These are phyloP conservation scores for Tympanopsis confertula DNA, from an alignment of 2,329 filamentous ascomycete species.

Conservation along the genomic window DNA sequence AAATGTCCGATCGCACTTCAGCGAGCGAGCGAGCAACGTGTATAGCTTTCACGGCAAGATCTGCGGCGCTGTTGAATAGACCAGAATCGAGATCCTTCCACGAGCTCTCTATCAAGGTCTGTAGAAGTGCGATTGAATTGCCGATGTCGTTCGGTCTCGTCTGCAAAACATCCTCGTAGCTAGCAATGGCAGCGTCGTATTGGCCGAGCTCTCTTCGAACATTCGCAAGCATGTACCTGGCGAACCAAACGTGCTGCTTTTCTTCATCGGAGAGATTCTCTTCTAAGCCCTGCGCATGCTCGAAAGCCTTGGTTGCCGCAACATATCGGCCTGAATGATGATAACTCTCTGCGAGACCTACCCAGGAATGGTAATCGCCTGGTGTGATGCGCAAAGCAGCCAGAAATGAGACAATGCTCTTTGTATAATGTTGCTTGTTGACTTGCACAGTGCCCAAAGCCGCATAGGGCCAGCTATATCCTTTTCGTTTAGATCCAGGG, in stretches of 20 bases:
- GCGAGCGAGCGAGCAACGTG: constrained; percentile 52
- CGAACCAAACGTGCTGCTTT: constrained; percentile 70
- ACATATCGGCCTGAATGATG: constrained; percentile 87
- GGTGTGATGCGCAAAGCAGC: constrained; percentile 74
- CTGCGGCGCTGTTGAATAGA: constrained; percentile 70
- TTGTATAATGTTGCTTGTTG: constrained; percentile 82
- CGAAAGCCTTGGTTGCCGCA: constrained; percentile 83
- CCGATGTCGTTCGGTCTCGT: constrained; percentile 67
- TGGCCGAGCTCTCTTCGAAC: constrained; percentile 87
- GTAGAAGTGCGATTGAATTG: constrained; percentile 75
- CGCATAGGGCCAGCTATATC: constrained; percentile 90
- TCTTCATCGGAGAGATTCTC: constrained; percentile 28
- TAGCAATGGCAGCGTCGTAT: constrained; percentile 67
- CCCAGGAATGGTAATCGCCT: constrained; percentile 86
- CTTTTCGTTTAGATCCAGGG: constrained; percentile 85
- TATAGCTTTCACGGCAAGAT: constrained; percentile 60
- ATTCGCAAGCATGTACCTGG: constrained; percentile 91
- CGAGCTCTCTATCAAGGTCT: constrained; percentile 75
- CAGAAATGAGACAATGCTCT: constrained; percentile 85
- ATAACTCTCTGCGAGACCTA: constrained; percentile 94
- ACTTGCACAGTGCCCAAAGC: constrained; percentile 87
- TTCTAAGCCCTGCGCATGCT: constrained; percentile 71
- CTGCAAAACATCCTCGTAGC: constrained; percentile 64
- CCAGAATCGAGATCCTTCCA: constrained; percentile 70
- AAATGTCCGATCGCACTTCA: constrained; percentile 53